Conservation (phyloP, 495 filamentous ascomycete genomes). For the Hyaloscypha hepaticicola region DNA sequence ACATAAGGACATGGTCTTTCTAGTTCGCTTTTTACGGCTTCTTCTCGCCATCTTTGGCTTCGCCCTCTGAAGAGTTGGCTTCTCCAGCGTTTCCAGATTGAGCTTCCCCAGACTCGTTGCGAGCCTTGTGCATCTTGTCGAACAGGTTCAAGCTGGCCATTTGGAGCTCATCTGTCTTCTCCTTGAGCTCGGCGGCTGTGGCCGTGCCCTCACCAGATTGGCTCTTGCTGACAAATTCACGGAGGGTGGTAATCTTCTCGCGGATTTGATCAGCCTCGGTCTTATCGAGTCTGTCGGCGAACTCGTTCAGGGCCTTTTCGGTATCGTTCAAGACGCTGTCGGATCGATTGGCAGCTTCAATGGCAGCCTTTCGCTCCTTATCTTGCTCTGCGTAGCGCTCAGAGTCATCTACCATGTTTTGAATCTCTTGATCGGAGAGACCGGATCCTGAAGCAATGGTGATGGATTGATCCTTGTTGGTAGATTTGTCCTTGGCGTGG, state of each 20-base stretch:
- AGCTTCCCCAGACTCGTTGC: conserved; percentile 59
- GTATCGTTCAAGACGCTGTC: conserved; percentile 97
- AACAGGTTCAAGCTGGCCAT: conserved; percentile 93
- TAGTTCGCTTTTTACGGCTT: conserved; percentile 43
- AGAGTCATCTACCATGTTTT: conserved; percentile 94
- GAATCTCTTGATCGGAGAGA: conserved; percentile 91
- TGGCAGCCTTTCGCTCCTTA: conserved; percentile 95
- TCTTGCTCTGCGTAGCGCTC: conserved; percentile 94
- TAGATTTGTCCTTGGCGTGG: conserved; percentile 98
- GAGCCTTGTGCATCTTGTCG: conserved; percentile 99
- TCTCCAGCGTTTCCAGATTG: conserved; percentile 39
- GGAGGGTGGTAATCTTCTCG: conserved; percentile 87
- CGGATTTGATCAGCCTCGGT: conserved; percentile 84
- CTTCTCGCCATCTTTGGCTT: conserved; percentile 66
- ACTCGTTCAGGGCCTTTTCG: conserved; percentile 97
- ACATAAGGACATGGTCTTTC: conserved; percentile 19
- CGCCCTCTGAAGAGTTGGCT: conserved; percentile 46
- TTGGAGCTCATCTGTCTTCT: conserved; percentile 97
- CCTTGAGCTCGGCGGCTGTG: conserved; percentile 89
- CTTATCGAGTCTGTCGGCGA: conserved; percentile 95
- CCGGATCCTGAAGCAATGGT: conserved; percentile 98
- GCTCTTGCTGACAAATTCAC: conserved; percentile 91
- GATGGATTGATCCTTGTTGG: conserved; percentile 99
- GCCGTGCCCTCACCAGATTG: conserved; percentile 86
- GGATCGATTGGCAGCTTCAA: conserved; percentile 93